Conservation (phyloP, 257 asterid genomes). For the Coffea eugenioides region DNA sequence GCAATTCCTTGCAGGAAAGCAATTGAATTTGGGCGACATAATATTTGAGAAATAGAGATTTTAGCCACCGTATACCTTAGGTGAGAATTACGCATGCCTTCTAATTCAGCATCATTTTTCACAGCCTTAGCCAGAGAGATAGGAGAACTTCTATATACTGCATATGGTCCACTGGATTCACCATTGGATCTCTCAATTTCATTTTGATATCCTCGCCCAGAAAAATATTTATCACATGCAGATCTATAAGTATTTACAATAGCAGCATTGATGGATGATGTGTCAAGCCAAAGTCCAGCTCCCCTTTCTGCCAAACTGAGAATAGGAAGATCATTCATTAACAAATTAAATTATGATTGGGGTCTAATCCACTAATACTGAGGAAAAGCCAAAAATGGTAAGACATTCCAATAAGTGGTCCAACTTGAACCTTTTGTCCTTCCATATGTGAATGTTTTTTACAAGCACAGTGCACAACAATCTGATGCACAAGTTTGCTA, state of each 20-base stretch:
- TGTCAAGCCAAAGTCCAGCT: conserved; percentile 80
- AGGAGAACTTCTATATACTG: conserved; percentile 67
- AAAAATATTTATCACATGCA: conserved; percentile 52
- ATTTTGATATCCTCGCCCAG: conserved; percentile 26
- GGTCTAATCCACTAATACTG: neutral
- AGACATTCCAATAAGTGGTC: neutral
- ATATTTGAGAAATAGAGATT: neutral
- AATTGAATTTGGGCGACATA: neutral
- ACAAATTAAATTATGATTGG: neutral
- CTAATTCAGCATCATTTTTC: conserved; percentile 89
- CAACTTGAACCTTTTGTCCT: neutral
- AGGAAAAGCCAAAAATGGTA: neutral
- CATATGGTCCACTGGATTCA: conserved; percentile 44
- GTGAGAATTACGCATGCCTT: conserved; percentile 90
- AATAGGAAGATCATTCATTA: neutral
- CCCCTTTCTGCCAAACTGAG: conserved; percentile 83
- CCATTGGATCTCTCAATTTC: conserved; percentile 30
- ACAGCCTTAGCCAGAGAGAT: conserved; percentile 83
- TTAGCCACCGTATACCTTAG: conserved; percentile 53
- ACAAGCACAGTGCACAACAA: neutral
- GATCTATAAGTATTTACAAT: conserved; percentile 60
- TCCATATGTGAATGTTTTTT: neutral
- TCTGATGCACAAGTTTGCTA: neutral
- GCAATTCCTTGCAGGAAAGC: neutral
- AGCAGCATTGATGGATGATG: conserved; percentile 86